Conservation (phyloP, 2,329 filamentous ascomycete genomes). For the Onygenales sp. region DNA sequence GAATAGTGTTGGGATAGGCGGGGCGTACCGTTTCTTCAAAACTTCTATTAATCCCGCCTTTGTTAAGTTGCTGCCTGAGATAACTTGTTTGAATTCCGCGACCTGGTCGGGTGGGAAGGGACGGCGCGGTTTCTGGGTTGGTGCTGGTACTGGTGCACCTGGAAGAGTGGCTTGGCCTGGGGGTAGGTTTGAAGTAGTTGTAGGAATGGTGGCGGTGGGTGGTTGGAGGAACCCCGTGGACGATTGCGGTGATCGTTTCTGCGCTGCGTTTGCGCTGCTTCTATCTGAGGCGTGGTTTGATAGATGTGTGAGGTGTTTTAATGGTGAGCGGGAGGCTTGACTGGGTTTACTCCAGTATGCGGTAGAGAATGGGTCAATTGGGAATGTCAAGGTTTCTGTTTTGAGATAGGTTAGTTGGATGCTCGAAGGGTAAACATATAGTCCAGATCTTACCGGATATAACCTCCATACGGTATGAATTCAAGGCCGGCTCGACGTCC, state of each 20-base stretch:
- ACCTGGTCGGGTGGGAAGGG: conserved; percentile 52
- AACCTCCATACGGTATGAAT: conserved; percentile 63
- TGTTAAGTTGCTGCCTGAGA: conserved; percentile 62
- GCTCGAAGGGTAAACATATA: conserved; percentile 1
- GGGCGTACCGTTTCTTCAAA: conserved; percentile 56
- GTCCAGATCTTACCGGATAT: conserved; percentile 50
- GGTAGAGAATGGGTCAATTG: conserved; percentile 78
- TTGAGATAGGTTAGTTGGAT: conserved; percentile 7
- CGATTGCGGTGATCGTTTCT: background rate
- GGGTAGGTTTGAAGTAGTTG: background rate
- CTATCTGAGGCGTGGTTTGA: conserved; percentile 12
- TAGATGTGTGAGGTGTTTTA: conserved; percentile 8
- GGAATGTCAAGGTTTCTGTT: conserved; percentile 37
- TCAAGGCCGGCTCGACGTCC: conserved; percentile 39
- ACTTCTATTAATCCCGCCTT: conserved; percentile 68
- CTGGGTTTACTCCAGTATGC: conserved; percentile 58
- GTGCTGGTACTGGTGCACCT: background rate
- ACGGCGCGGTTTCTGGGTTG: conserved; percentile 17
- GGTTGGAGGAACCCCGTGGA: conserved; percentile 11
- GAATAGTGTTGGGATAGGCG: background rate
- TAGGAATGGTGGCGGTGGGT: conserved; percentile 13
- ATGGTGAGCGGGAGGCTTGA: conserved; percentile 14
- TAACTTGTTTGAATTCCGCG: conserved; percentile 57
- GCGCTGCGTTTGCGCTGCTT: conserved; percentile 2
- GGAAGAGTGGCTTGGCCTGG: background rate